Conservation (phyloP, 805 yeast genomes). For the Candida hungchunana region DNA sequence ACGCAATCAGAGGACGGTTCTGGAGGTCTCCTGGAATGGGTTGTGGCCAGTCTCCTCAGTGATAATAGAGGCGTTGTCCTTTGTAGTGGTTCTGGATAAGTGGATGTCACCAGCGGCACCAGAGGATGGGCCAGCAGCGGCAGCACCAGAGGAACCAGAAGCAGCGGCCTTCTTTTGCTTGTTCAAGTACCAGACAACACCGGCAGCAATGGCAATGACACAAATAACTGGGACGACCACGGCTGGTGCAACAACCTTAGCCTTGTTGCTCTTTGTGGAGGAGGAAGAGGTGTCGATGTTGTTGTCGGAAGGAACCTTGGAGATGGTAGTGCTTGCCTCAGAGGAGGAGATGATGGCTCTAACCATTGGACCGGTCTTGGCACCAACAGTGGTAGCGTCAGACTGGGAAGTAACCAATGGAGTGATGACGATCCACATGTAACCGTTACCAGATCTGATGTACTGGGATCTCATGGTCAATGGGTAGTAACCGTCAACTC, state of each 20-base stretch:
- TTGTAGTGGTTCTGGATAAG: conserved; percentile 24
- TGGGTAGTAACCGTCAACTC: conserved; percentile 38
- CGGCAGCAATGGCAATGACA: conserved; percentile 26
- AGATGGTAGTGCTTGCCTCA: conserved; percentile 30
- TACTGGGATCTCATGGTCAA: conserved; percentile 30
- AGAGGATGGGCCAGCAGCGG: conserved; percentile 5
- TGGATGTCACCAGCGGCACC: conserved; percentile 19
- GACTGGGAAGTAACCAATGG: conserved; percentile 34
- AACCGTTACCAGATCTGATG: conserved; percentile 32
- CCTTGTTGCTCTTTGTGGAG: conserved; percentile 17
- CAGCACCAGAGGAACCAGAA: conserved; percentile 1
- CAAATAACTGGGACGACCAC: conserved; percentile 40
- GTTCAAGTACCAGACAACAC: conserved; percentile 30
- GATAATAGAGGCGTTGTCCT: conserved; percentile 19
- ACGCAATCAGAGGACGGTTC: conserved; percentile 26
- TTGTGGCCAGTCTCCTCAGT: conserved; percentile 24
- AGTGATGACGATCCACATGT: conserved; percentile 35
- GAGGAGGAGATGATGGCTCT: conserved; percentile 31
- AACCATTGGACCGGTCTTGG: conserved; percentile 36
- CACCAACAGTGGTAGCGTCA: conserved; percentile 35
- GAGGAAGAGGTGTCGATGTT: conserved; percentile 19
- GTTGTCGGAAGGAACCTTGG: conserved; percentile 39
- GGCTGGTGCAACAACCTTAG: conserved; percentile 37
- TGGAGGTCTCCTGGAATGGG: conserved; percentile 28
- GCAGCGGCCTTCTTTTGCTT: conserved; percentile 17